Evolutionary conservation across 495 filamentous ascomycete genomes (phyloP), one percentile per base, ranked within the genome.

Genomic region (Hypoxylon rickii): DNA sequence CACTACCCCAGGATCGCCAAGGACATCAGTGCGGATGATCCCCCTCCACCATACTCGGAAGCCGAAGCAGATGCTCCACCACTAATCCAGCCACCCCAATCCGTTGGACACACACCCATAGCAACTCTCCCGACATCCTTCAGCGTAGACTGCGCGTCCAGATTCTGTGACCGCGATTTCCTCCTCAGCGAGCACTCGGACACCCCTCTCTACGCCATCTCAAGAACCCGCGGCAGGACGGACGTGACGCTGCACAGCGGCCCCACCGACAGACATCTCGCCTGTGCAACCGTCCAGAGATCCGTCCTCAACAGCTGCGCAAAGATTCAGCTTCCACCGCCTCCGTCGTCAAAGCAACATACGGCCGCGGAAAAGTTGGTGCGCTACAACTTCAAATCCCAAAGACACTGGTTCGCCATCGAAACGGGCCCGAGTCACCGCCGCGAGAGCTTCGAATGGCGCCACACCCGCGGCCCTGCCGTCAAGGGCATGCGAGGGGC

Each of bases 381-480:
- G n/a, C n/a, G n/a, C n/a, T n/a, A n/a, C n/a, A n/a, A 54, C 12
- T 22, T 57, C 12, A 11, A 16, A 2, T 19, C 11, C 20, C 6
- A 7, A 12, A n/a, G 40, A 3, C 56, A 48, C 22, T 24, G 24
- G 41, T 71, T 71, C 59, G 18, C 32, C 44, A 52, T 69, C 21
- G 59, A 63, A 45, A 33, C 51, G 7, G 47, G 47, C 8, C 34
- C 24, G 16, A 42, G 32, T 6, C 49, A 7, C n/a, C 7, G 44
- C 31, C 49, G 38, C 15, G 68, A 70, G 47, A 8, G 36, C 16
- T 71, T 71, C 52, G 66, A 67, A 55, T 71, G 69, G 69, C 56
- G 64, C 1, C 62, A 66, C 47, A 51, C 56, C 44, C 18, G 21
- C 29, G 66, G 64, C 10, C 13, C 7, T 2, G 66, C 55, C 26